Percentiles rank a stretch among this genome's conserved stretches.
Evolutionary conservation across 306 rosid species (phyloP).

Genomic region (Quercus wislizeni): DNA sequence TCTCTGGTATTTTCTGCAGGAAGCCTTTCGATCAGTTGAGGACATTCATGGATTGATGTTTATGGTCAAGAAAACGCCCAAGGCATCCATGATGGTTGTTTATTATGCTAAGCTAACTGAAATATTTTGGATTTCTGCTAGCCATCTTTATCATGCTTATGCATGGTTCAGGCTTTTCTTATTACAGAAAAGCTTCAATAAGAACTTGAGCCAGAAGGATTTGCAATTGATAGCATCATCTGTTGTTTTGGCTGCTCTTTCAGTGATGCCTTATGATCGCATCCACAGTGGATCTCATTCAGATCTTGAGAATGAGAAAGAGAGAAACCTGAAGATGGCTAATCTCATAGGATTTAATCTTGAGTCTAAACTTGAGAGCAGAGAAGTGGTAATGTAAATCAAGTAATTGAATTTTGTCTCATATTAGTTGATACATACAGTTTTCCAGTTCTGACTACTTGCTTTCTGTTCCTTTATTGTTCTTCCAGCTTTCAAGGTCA

Average conservation of each 20-base stretch:
- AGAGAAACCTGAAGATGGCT: constrained; percentile 84
- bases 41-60: constrained; percentile 98
- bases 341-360: constrained; percentile 90
- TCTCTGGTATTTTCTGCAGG: constrained; percentile 45
- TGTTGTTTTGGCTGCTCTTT: constrained; percentile 93
- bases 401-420: background rate
- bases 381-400: constrained; percentile 72
- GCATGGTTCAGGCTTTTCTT: constrained; percentile 94
- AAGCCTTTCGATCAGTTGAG: constrained; percentile 94
- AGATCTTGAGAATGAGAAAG: constrained; percentile 89
- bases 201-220: constrained; percentile 94
- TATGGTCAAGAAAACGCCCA: constrained; percentile 93
- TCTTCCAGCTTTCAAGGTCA: constrained; percentile 73
- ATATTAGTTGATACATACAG: background rate
- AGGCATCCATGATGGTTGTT: constrained; percentile 91
- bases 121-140: constrained; percentile 84
- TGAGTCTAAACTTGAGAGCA: constrained; percentile 75
- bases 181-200: constrained; percentile 88
- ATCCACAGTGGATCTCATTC: constrained; percentile 71
- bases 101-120: constrained; percentile 91
- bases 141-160: constrained; percentile 91
- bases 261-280: constrained; percentile 79
- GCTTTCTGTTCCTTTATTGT: constrained; percentile 5
- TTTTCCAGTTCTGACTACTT: background rate
- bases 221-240: constrained; percentile 94